phyloP scores from a whole-genome alignment of 2,329 filamentous ascomycete species.

The Diaporthe longicolla region DNA sequence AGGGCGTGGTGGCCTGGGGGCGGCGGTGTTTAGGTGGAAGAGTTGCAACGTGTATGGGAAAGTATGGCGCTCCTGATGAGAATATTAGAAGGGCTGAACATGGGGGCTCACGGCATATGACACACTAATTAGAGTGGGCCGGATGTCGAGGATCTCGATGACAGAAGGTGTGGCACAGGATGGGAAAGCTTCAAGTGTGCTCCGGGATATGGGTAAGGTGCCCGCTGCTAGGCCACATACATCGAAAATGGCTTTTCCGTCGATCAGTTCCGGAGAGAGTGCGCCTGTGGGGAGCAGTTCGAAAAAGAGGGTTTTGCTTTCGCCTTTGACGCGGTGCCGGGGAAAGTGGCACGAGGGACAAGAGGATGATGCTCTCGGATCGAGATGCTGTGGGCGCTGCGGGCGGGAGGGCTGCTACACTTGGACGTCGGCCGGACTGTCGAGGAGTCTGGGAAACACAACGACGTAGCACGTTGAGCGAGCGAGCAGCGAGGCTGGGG shows the following conservation, averaged over 20 bases:
- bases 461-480: constrained; percentile 31
- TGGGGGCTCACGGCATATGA: constrained; percentile 37
- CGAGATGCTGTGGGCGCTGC: constrained; percentile 14
- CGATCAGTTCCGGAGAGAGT: constrained; percentile 19
- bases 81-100: constrained; percentile 30
- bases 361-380: constrained; percentile 20
- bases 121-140: constrained; percentile 38
- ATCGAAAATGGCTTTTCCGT: constrained; percentile 35
- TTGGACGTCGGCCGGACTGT: constrained; percentile 16
- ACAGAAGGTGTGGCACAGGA: constrained; percentile 39
- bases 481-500: constrained; percentile 18
- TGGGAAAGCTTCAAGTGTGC: constrained; percentile 39
- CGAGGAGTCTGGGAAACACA: constrained; percentile 29
- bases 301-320: background rate
- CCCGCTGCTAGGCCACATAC: constrained; percentile 33
- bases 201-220: constrained; percentile 33
- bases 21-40: constrained; percentile 18
- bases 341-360: constrained; percentile 5
- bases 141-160: constrained; percentile 41
- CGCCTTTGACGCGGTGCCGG: background rate
- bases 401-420: constrained; percentile 9
- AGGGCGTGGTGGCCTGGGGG: constrained; percentile 6
- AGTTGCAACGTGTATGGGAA: constrained; percentile 23
- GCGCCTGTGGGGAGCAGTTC: background rate
- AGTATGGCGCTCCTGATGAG: constrained; percentile 30